Evolutionary conservation across 1,139 yeast genomes (phyloP).

Genomic region (Scheffersomyces segobiensis): DNA sequence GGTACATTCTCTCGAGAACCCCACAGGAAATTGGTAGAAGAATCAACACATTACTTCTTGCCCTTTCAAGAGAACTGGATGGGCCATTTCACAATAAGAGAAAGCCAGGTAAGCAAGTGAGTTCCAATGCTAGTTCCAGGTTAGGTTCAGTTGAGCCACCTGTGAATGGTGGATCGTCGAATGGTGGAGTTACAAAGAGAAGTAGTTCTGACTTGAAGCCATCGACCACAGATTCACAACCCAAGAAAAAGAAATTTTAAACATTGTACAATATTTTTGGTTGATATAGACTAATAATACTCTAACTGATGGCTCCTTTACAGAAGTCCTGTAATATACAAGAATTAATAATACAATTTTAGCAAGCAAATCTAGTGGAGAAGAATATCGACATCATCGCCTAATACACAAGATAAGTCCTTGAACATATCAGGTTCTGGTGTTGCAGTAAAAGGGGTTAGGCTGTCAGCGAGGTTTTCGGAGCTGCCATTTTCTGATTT

Average conservation of each 20-base stretch:
- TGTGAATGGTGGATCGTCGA: slow-evolving; percentile 1
- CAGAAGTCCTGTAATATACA: not conserved
- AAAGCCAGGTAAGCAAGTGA: slow-evolving; percentile 24
- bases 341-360: not conserved
- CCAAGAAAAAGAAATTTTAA: slow-evolving; percentile 6
- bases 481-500: slow-evolving; percentile 1
- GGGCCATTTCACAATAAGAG: slow-evolving; percentile 53
- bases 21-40: slow-evolving; percentile 84
- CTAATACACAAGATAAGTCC: not conserved
- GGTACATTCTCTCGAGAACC: slow-evolving; percentile 85
- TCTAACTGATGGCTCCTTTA: slow-evolving; percentile 1
- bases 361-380: not conserved
- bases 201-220: slow-evolving; percentile 6
- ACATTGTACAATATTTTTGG: not conserved
- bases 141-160: slow-evolving; percentile 37
- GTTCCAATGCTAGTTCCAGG: slow-evolving; percentile 32
- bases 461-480: not conserved
- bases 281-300: not conserved
- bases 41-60: slow-evolving; percentile 72
- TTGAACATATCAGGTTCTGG: slow-evolving; percentile 1
- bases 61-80: slow-evolving; percentile 79
- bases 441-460: not conserved
- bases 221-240: not conserved
- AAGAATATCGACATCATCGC: not conserved
- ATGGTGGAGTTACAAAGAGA: slow-evolving; percentile 11